phyloP scores from a whole-genome alignment of 192 early-diverging fungal genomes.

The Entomortierella chlamydospora region DNA sequence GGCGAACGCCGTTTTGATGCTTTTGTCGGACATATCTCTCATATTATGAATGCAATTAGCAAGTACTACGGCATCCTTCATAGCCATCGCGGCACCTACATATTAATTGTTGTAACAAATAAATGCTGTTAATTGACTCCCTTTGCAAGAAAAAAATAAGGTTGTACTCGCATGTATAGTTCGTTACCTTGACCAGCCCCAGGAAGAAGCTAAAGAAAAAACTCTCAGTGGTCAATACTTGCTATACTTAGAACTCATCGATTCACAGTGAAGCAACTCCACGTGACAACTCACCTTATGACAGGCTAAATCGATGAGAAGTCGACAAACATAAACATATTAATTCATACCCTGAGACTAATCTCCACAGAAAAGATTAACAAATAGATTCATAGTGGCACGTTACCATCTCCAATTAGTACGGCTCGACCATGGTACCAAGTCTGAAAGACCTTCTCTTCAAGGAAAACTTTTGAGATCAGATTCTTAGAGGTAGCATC shows the following conservation, averaged over 20 bases:
- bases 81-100: neutral
- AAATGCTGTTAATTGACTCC: too few species aligned
- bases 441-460: neutral
- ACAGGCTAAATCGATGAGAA: neutral
- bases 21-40: neutral
- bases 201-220: neutral
- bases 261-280: neutral
- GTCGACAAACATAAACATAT: too few species aligned
- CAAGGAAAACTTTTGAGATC: neutral
- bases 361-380: neutral
- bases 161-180: too few species aligned
- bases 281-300: neutral
- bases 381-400: neutral
- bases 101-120: neutral
- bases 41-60: neutral
- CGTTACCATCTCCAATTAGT: neutral
- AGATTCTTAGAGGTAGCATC: neutral
- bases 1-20: neutral
- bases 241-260: neutral
- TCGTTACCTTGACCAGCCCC: neutral
- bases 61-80: neutral
- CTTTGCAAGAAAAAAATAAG: too few species aligned
- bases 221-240: neutral
- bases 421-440: neutral
- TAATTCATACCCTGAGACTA: too few species aligned